Evolutionary conservation across 2,329 filamentous ascomycete genomes (phyloP).

Genomic region (Beauveria rudraprayagi): DNA sequence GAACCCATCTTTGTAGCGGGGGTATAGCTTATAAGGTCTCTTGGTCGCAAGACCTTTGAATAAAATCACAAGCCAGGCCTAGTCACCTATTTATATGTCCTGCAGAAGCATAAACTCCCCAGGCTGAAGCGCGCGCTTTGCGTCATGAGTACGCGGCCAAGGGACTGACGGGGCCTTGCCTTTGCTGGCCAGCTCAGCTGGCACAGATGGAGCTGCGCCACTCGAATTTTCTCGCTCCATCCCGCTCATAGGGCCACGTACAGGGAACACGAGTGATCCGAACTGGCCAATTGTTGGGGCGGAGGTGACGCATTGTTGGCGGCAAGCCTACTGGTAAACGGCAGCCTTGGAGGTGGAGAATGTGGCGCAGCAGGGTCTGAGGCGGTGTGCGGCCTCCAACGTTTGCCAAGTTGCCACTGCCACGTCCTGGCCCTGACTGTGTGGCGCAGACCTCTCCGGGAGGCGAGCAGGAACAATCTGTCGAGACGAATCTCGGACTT

Average conservation of each 20-base stretch:
- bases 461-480: too few relatives aligned
- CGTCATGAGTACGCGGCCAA: constrained; percentile 4
- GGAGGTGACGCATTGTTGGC: constrained; percentile 1
- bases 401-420: neutral
- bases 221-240: constrained; percentile 4
- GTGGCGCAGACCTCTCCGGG: neutral
- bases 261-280: neutral
- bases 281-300: neutral
- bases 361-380: constrained; percentile 4
- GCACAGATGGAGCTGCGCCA: neutral
- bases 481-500: too few relatives aligned
- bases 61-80: constrained; percentile 1
- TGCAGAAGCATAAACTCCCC: neutral
- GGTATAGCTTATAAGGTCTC: neutral
- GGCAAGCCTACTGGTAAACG: neutral
- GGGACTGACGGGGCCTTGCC: too few relatives aligned
- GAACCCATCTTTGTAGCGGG: neutral
- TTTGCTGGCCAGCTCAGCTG: constrained; percentile 1
- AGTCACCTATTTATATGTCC: constrained; percentile 4
- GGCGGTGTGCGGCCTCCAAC: constrained; percentile 1
- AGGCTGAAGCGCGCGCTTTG: neutral
- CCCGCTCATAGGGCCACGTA: constrained; percentile 1
- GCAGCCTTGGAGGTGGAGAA: neutral
- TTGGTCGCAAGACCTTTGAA: neutral
- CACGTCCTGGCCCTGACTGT: neutral